Evolutionary conservation across 2,329 filamentous ascomycete species (phyloP).

Genomic region (Colletotrichum viniferum): DNA sequence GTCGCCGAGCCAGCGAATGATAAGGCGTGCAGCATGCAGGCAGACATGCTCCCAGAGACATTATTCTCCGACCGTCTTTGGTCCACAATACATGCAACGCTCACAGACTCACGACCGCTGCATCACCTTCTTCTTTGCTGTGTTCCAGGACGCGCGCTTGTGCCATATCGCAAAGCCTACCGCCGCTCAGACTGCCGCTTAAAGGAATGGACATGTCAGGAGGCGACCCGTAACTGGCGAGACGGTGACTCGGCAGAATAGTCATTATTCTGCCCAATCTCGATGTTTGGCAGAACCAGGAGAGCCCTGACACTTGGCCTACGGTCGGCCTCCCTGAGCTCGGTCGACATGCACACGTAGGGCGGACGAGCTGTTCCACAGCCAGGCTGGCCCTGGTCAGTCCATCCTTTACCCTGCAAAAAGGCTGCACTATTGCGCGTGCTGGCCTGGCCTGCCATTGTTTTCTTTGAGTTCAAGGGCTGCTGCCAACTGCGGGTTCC

Average conservation of each 20-base stretch:
- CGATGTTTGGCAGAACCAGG: neutral
- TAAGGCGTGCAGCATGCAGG: neutral
- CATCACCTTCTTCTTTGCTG: slow-evolving; percentile 4
- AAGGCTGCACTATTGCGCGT: neutral
- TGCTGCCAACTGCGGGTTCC: slow-evolving; percentile 1
- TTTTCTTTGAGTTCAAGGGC: neutral
- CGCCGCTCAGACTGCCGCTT: neutral
- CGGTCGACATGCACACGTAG: neutral
- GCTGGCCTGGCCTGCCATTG: neutral
- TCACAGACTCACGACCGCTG: neutral
- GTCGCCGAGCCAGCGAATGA: neutral
- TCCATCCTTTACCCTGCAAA: neutral
- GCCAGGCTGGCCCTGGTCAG: neutral
- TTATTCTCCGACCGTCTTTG: slow-evolving; percentile 3
- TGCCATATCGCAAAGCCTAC: neutral
- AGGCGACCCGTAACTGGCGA: neutral
- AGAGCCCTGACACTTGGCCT: neutral
- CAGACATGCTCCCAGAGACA: neutral
- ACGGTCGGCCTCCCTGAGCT: neutral
- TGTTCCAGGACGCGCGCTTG: neutral
- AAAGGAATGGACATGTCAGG: neutral
- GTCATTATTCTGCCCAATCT: neutral
- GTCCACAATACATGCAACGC: neutral
- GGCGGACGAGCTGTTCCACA: neutral
- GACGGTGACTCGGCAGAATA: neutral